A percentile compares a stretch with the other conserved stretches of the same genome.
These are phyloP conservation scores for Capillidium heterosporum DNA, from an alignment of 371 early-diverging fungal species.

Conservation along the genomic window DNA sequence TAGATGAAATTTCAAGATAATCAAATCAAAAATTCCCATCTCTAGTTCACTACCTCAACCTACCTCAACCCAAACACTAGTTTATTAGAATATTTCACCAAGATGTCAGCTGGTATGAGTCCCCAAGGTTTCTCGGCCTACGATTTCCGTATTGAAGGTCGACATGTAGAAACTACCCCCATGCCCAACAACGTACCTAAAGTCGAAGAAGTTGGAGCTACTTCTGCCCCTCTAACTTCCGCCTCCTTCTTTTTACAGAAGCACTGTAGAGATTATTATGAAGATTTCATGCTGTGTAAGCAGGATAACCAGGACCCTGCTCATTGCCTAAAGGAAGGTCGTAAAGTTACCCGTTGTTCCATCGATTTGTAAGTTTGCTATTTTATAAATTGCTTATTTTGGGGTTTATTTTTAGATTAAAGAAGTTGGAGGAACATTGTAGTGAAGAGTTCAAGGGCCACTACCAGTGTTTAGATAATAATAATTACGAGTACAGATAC, in stretches of 20 bases:
- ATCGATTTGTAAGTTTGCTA: conserved; percentile 52
- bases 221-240: conserved; percentile 84
- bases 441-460: conserved; percentile 70
- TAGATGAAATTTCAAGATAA: no score
- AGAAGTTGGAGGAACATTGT: conserved; percentile 79
- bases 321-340: conserved; percentile 82
- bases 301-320: conserved; percentile 71
- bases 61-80: no score
- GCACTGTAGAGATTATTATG: conserved; percentile 79
- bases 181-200: conserved; percentile 41
- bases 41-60: no score
- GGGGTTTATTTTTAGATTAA: conserved; percentile 27
- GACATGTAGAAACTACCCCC: conserved; percentile 48
- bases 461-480: conserved; percentile 81
- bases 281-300: conserved; percentile 95
- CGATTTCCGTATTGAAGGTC: conserved; percentile 2
- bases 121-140: conserved; percentile 1
- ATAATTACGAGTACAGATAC: conserved; percentile 67
- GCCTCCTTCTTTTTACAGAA: conserved; percentile 78
- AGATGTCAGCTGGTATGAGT: conserved; percentile 1
- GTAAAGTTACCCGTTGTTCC: conserved; percentile 89
- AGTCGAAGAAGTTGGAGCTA: conserved; percentile 77
- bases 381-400: background rate
- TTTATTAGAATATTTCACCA: no score
- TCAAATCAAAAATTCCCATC: no score